phyloP scores from a whole-genome alignment of 2,329 filamentous ascomycete species.

The Bipolaris oryzae region DNA sequence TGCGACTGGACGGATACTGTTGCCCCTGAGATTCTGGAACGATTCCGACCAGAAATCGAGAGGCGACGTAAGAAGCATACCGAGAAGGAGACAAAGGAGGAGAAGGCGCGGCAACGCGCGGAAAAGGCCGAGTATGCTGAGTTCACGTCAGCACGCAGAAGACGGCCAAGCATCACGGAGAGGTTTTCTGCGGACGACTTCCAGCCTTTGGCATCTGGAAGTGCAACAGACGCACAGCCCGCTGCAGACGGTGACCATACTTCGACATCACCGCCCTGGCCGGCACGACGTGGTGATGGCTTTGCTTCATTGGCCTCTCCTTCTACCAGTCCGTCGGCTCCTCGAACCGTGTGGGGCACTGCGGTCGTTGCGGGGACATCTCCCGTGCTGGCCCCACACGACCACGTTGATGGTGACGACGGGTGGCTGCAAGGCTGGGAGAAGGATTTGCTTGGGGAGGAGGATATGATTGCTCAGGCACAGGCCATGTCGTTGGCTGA shows the following conservation, averaged over 20 bases:
- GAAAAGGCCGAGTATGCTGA: conserved; percentile 78
- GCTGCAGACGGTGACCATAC: conserved; percentile 41
- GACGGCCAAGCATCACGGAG: conserved; percentile 61
- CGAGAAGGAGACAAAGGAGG: conserved; percentile 85
- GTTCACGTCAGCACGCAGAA: conserved; percentile 69
- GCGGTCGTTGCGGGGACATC: conserved; percentile 65
- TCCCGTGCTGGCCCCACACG: conserved; percentile 58
- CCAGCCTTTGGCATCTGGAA: conserved; percentile 43
- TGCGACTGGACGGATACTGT: conserved; percentile 96
- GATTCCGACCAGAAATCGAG: conserved; percentile 78
- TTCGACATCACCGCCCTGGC: conserved; percentile 56
- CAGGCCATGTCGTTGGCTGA: conserved; percentile 48
- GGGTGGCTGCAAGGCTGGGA: conserved; percentile 89
- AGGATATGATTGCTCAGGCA: conserved; percentile 57
- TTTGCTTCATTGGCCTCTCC: conserved; percentile 75
- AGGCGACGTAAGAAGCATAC: conserved; percentile 75
- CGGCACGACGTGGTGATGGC: conserved; percentile 59
- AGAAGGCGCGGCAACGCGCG: conserved; percentile 81
- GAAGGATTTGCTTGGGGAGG: conserved; percentile 71
- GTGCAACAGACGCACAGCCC: conserved; percentile 30
- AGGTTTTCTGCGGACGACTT: conserved; percentile 60
- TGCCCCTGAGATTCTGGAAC: conserved; percentile 72
- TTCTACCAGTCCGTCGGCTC: conserved; percentile 77
- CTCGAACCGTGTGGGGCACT: conserved; percentile 93
- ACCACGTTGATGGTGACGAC: conserved; percentile 63